Percentiles rank a stretch among this genome's conserved stretches.
Evolutionary conservation across 179 eudicot genomes (phyloP).

Genomic region (Actinidia arguta): DNA sequence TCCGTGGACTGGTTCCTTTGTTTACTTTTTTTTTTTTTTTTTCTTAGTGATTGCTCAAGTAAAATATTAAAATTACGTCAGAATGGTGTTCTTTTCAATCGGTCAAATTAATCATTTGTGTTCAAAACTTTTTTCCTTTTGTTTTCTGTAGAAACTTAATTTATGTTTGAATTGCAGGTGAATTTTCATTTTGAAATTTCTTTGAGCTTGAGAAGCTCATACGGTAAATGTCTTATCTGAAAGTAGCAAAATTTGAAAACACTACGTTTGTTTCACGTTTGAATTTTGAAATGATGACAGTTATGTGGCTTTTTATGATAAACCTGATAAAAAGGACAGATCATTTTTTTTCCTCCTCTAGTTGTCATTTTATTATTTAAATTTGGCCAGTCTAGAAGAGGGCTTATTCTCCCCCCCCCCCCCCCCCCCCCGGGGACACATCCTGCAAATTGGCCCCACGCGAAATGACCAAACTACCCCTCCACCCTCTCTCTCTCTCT

Average conservation of each 20-base stretch:
- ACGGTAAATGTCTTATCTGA: neutral
- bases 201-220: neutral
- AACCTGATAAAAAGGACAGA: slow-evolving; percentile 8
- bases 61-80: neutral
- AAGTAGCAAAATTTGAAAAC: slow-evolving; percentile 9
- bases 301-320: neutral
- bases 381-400: slow-evolving; percentile 7
- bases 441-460: too few relatives aligned
- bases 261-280: neutral
- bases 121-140: neutral
- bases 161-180: neutral
- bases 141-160: neutral
- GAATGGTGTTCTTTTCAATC: neutral
- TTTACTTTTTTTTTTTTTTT: neutral
- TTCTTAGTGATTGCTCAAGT: neutral
- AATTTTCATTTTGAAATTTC: neutral
- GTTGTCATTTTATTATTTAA: slow-evolving; percentile 15
- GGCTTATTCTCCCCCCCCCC: too few relatives aligned
- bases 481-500: too few relatives aligned
- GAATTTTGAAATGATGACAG: slow-evolving; percentile 21
- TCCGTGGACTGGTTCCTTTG: neutral
- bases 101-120: neutral
- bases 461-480: too few relatives aligned
- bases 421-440: too few relatives aligned
- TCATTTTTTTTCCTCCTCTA: neutral